Evolutionary conservation across 2,329 filamentous ascomycete species (phyloP), one percentile per base, ranked within the genome.

Genomic region (Arthrobotrys entomopaga): DNA sequence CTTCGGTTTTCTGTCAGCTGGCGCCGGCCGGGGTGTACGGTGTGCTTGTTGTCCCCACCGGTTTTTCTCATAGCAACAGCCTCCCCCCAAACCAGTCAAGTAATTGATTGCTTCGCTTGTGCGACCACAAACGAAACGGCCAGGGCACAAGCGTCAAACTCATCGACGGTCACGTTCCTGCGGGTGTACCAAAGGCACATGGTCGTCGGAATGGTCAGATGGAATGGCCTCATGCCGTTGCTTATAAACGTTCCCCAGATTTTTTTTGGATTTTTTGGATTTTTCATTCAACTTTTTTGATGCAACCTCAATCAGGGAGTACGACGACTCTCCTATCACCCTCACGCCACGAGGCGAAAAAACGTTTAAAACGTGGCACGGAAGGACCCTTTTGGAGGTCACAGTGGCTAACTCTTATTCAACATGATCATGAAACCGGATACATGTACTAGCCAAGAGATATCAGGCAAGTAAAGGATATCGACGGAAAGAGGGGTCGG

Each of bases 21-120:
- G 15, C 42, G 42, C 42, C 13, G 42, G 42, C 42, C 16, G 2
- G 42, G 42, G 42, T 46, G 42, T 46, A 13, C 52, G 42, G 42
- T 46, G 42, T 46, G 42, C 52, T 64, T 71, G 61, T 63, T 16
- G 48, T 49, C 57, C 58, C 65, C 66, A 71, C 59, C 15, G 7
- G 1, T 13, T 57, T 42, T 38, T 40, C 53, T n/a, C 53, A 57
- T 57, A 46, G 42, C 59, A 24, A 53, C 29, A 34, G 29, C 29
- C 29, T 34, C 29, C 29, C 29, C 29, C 29, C 29, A 34, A 34
- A 57, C 70, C 50, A 63, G 70, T 63, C 70, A 74, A 67, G 1
- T 34, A 6, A 34, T 34, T 74, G 67, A 48, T 22, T 54, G 29
- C 46, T 54, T n/a, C 48, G 49, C 49, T 48, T 46, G 48, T 61